phyloP scores from a whole-genome alignment of 495 filamentous ascomycete species.

The Geoglossum glabrum region DNA sequence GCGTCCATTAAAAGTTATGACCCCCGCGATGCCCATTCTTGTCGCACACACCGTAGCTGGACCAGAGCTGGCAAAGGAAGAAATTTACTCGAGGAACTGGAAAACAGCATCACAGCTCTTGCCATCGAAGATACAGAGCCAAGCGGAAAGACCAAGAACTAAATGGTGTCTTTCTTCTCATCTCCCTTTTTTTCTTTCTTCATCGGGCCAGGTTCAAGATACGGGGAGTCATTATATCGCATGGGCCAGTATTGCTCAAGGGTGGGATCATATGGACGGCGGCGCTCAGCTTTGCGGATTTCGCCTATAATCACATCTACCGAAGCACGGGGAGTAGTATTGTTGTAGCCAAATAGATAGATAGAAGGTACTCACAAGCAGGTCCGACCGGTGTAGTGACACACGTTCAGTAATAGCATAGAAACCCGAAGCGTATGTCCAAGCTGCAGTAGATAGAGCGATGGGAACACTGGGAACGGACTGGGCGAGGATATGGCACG shows the following conservation, averaged over 20 bases:
- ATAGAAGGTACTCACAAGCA: background rate
- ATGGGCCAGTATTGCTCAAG: background rate
- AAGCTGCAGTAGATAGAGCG: no score
- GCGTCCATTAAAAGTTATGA: background rate
- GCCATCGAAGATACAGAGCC: background rate
- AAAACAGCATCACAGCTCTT: background rate
- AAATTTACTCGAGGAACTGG: background rate
- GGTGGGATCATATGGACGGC: background rate
- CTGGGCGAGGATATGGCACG: no score
- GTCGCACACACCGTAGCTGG: background rate
- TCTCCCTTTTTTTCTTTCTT: background rate
- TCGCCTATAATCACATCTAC: background rate
- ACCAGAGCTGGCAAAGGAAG: background rate
- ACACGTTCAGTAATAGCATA: no score
- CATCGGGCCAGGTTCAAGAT: background rate
- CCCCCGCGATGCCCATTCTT: background rate
- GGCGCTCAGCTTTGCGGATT: background rate
- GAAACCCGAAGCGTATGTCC: no score
- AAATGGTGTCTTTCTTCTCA: background rate
- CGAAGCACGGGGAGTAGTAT: background rate
- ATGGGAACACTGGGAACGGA: no score
- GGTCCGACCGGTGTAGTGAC: no score
- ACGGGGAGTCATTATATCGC: background rate
- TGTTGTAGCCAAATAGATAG: background rate
- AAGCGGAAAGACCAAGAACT: background rate